A percentile compares a stretch with the other conserved stretches of the same genome.
Conservation (phyloP, 768 basidiomycete species). For the Hygrophorus russula region DNA sequence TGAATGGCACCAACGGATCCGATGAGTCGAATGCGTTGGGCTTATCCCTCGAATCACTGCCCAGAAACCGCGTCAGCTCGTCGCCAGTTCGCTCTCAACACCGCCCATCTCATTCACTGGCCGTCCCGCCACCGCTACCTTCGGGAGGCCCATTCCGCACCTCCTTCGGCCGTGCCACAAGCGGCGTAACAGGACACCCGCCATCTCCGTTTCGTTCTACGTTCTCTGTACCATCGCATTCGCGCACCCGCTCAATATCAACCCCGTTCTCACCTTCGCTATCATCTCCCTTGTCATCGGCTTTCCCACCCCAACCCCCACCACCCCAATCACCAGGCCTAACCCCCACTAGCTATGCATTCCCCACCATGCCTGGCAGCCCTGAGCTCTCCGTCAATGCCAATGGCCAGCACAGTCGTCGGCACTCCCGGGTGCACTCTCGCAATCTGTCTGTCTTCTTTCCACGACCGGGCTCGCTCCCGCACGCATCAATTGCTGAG, state of each 20-base stretch:
- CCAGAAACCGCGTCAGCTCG: constrained; percentile 13
- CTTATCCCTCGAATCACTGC: neutral
- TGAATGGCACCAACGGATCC: too few species aligned
- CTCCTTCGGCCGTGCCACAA: constrained; percentile 9
- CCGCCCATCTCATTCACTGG: constrained; percentile 3
- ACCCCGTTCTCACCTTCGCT: constrained; percentile 11
- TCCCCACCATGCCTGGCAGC: constrained; percentile 1
- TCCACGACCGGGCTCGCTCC: constrained; percentile 62
- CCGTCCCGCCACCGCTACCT: constrained; percentile 7
- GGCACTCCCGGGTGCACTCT: constrained; percentile 76
- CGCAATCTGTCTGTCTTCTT: constrained; percentile 90
- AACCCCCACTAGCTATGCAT: neutral
- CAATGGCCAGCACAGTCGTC: constrained; percentile 11
- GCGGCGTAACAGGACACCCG: constrained; percentile 12
- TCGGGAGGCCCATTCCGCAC: constrained; percentile 16
- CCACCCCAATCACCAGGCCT: constrained; percentile 5
- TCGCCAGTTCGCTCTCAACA: constrained; percentile 11
- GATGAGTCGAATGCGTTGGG: neutral
- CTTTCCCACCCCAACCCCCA: constrained; percentile 6
- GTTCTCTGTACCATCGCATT: constrained; percentile 11
- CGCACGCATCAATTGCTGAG: constrained; percentile 53
- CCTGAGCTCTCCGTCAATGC: constrained; percentile 3
- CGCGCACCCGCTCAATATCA: constrained; percentile 11
- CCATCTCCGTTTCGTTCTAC: constrained; percentile 21
- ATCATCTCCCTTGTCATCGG: constrained; percentile 10